These are phyloP conservation scores for Penicillium coffeae DNA, from an alignment of 495 filamentous ascomycete species.

Conservation along the genomic window DNA sequence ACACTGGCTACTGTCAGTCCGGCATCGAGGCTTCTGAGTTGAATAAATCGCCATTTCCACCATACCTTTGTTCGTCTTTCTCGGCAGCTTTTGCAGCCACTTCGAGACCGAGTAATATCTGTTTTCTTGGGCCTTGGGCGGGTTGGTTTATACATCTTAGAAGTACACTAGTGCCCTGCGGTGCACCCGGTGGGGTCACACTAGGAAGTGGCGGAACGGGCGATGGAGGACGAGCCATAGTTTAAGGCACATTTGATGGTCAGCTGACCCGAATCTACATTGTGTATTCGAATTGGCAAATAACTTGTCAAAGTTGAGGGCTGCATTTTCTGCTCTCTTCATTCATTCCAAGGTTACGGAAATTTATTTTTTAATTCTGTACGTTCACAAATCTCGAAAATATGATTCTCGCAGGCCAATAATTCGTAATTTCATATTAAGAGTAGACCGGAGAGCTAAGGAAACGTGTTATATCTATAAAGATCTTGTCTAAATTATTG, in stretches of 20 bases:
- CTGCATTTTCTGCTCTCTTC: no score
- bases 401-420: no score
- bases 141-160: constrained; percentile 22
- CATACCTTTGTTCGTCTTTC: constrained; percentile 14
- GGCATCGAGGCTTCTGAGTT: no score
- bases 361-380: no score
- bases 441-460: no score
- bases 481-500: not conserved
- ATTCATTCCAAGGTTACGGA: no score
- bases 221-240: no score
- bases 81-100: constrained; percentile 23
- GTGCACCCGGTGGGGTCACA: not conserved
- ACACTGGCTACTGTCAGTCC: constrained; percentile 29
- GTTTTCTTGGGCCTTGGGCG: constrained; percentile 26
- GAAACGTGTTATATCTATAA: not conserved
- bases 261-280: not conserved
- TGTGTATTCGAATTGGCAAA: no score
- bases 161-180: not conserved
- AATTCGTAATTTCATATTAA: no score
- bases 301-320: no score
- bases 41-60: not conserved
- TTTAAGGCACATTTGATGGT: no score
- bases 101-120: constrained; percentile 26
- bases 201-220: not conserved
- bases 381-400: no score